phyloP scores from a whole-genome alignment of 169 alveolate genomes.

The Plasmodium reichenowi region DNA sequence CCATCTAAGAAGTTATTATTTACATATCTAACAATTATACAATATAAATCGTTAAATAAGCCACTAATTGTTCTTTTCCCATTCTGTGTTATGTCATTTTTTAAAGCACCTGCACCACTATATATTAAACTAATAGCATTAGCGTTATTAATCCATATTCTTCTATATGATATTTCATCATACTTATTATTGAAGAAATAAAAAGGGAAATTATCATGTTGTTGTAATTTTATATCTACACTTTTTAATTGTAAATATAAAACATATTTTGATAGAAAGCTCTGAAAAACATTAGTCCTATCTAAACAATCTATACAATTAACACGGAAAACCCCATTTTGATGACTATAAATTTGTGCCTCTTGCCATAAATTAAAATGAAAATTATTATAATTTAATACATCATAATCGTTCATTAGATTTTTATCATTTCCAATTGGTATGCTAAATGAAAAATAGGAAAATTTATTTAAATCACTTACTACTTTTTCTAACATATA shows the following conservation, averaged over 20 bases:
- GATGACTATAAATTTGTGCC: constrained; percentile 71
- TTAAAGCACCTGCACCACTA: constrained; percentile 74
- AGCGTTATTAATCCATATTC: constrained; percentile 71
- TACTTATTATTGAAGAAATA: constrained; percentile 30
- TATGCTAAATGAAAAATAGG: constrained; percentile 47
- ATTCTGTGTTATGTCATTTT: constrained; percentile 73
- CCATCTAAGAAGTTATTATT: constrained; percentile 72
- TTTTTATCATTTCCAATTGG: constrained; percentile 27
- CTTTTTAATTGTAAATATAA: constrained; percentile 46
- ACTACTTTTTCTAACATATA: constrained; percentile 26
- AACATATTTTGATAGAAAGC: constrained; percentile 82
- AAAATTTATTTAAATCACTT: constrained; percentile 46
- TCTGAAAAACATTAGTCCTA: constrained; percentile 97
- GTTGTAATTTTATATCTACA: constrained; percentile 35
- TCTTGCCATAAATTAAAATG: constrained; percentile 17
- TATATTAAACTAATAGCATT: constrained; percentile 69
- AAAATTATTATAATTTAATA: too few species aligned
- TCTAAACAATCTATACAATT: constrained; percentile 98
- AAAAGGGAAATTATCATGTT: constrained; percentile 47
- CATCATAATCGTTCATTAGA: too few species aligned
- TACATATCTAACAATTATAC: constrained; percentile 36
- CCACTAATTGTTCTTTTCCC: constrained; percentile 73
- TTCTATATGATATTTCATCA: constrained; percentile 48
- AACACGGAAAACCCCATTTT: constrained; percentile 96
- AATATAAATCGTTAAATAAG: constrained; percentile 35